Evolutionary conservation across 768 basidiomycete genomes (phyloP), one percentile per base, ranked within the genome.

Genomic region (Dictyophora rubrovolvata): DNA sequence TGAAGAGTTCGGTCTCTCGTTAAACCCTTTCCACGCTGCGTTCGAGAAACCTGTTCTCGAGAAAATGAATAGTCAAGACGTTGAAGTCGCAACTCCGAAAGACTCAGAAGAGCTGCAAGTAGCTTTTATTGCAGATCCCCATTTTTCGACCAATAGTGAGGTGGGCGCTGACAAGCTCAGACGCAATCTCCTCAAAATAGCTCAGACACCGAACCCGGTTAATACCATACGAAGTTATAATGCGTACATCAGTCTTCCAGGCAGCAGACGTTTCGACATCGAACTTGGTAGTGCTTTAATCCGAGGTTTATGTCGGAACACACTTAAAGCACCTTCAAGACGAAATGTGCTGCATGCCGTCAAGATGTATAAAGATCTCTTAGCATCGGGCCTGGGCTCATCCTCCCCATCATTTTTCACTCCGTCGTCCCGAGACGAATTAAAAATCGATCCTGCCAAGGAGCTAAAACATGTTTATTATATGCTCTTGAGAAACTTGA

Each of bases 251-350:
- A 35, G 50, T n/a, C 23, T 59, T 35, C 36, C 49, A 7, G 48
- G n/a, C 14, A 7, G 37, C 11, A 22, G 33, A 23, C 64, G 63
- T 2, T 80, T 81, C 5, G 79, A 80, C 23, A 73, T 79, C 7
- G 70, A 69, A 49, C 70, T 87, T 53, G 70, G 84, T 18, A 74
- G 74, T n/a, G 82, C 81, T 3, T 66, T 88, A 2, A 72, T 89
- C 22, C 75, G 71, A 23, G 67, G 70, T 16, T 69, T 87, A 18
- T 82, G 81, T 65, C 70, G 71, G 22, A 65, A 69, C 18, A 66
- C 70, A 23, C 64, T 74, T 23, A 69, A 66, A 18, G 62, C 65
- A 18, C 71, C 72, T 16, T 68, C 74, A 1, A 77, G 81, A 1
- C 65, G 69, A 8, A 68, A 69, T 21, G 72, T 89, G 56, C 78